Percentiles rank a stretch among this genome's conserved stretches.
Evolutionary conservation across 768 basidiomycete genomes (phyloP).

Genomic region (Termitomyces sp.): DNA sequence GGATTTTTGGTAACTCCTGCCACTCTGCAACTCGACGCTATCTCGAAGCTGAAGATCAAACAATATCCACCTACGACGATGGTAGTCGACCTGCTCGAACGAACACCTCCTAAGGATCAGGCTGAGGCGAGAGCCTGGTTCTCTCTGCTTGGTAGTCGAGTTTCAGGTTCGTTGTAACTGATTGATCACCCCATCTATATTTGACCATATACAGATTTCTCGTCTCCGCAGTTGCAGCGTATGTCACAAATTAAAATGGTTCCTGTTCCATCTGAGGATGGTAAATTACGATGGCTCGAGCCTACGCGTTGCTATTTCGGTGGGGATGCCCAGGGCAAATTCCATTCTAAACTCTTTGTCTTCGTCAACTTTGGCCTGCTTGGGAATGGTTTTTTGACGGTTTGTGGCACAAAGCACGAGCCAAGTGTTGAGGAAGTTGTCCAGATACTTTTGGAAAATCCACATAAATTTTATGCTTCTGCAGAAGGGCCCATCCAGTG

Average conservation of each 20-base stretch:
- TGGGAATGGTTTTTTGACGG: slow-evolving; percentile 81
- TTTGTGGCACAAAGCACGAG: slow-evolving; percentile 84
- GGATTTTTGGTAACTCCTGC: slow-evolving; percentile 72
- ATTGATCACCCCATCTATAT: not conserved
- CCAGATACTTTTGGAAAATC: slow-evolving; percentile 63
- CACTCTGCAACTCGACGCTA: slow-evolving; percentile 44
- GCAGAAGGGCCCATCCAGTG: slow-evolving; percentile 70
- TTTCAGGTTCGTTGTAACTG: slow-evolving; percentile 44
- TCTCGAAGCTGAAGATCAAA: slow-evolving; percentile 62
- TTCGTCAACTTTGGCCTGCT: slow-evolving; percentile 85
- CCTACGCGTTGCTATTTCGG: slow-evolving; percentile 73
- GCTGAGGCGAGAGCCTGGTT: slow-evolving; percentile 65
- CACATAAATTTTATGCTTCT: slow-evolving; percentile 66
- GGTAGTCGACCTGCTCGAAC: slow-evolving; percentile 56
- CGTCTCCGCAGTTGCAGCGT: slow-evolving; percentile 45
- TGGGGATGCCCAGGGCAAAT: slow-evolving; percentile 44
- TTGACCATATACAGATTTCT: slow-evolving; percentile 46
- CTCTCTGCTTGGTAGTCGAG: slow-evolving; percentile 57
- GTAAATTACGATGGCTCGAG: slow-evolving; percentile 42
- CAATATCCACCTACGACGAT: slow-evolving; percentile 64
- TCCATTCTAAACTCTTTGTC: slow-evolving; percentile 79
- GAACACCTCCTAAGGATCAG: slow-evolving; percentile 53
- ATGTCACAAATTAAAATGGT: slow-evolving; percentile 65
- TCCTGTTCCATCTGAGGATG: slow-evolving; percentile 43
- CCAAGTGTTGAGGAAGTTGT: slow-evolving; percentile 85